Percentiles rank a stretch among this genome's conserved stretches.
These are phyloP conservation scores for Simplicillium aogashimaense DNA, from an alignment of 2,329 filamentous ascomycete species.

Conservation along the genomic window DNA sequence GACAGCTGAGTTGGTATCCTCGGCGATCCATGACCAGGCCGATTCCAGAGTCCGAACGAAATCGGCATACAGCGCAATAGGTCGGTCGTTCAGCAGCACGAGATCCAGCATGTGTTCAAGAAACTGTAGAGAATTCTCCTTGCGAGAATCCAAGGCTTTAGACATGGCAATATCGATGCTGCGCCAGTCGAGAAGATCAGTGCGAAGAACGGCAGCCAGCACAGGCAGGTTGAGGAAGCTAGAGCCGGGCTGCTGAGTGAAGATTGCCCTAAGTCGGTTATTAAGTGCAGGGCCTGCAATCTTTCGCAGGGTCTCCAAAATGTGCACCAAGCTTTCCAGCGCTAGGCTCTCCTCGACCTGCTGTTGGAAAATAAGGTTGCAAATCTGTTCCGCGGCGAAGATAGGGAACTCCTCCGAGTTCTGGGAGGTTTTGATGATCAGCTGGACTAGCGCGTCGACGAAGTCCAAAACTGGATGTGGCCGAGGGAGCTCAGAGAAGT, in stretches of 20 bases:
- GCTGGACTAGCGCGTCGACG: slow-evolving; percentile 50
- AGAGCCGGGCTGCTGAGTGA: slow-evolving; percentile 45
- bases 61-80: slow-evolving; percentile 72
- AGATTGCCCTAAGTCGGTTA: slow-evolving; percentile 43
- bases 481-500: slow-evolving; percentile 48
- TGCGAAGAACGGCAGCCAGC: slow-evolving; percentile 45
- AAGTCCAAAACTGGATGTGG: slow-evolving; percentile 51
- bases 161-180: slow-evolving; percentile 63
- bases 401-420: slow-evolving; percentile 50
- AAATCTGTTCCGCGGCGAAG: slow-evolving; percentile 51
- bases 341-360: slow-evolving; percentile 42
- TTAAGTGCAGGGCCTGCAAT: slow-evolving; percentile 45
- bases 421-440: slow-evolving; percentile 54
- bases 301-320: slow-evolving; percentile 50
- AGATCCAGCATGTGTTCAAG: slow-evolving; percentile 72
- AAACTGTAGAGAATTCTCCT: slow-evolving; percentile 65
- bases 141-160: slow-evolving; percentile 60
- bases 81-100: slow-evolving; percentile 67
- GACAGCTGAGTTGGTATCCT: slow-evolving; percentile 54
- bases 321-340: slow-evolving; percentile 52
- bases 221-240: slow-evolving; percentile 48
- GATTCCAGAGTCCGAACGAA: slow-evolving; percentile 76
- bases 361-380: slow-evolving; percentile 42
- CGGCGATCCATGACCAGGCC: slow-evolving; percentile 70
- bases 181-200: slow-evolving; percentile 52